phyloP scores from a whole-genome alignment of 1,284 basidiomycete species.

The Gymnopus androsaceus region DNA sequence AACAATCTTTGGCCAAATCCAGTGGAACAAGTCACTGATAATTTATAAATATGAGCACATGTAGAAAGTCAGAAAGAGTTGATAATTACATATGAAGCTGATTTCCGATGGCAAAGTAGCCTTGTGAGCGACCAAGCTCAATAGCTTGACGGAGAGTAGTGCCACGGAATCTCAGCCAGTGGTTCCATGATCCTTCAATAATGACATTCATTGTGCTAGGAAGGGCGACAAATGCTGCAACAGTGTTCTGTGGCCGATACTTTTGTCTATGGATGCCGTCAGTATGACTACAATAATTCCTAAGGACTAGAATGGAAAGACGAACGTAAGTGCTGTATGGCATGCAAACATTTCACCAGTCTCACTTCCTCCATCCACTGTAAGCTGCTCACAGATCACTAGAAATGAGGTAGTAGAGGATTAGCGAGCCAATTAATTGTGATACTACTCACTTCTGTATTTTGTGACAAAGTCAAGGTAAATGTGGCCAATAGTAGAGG shows the following conservation, averaged over 20 bases:
- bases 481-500: conserved; percentile 14
- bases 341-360: conserved; percentile 2
- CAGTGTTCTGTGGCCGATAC: background rate
- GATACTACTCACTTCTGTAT: background rate
- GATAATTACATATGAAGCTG: background rate
- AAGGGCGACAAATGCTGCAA: background rate
- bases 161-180: background rate
- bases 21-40: conserved; percentile 10
- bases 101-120: background rate
- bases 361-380: conserved; percentile 3
- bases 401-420: background rate
- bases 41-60: background rate
- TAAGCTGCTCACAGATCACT: background rate
- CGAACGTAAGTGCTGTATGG: background rate
- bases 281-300: too few relatives aligned
- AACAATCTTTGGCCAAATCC: conserved; percentile 16
- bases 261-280: background rate
- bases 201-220: background rate
- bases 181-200: conserved; percentile 1
- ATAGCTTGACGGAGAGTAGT: background rate
- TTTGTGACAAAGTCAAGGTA: conserved; percentile 14
- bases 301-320: background rate
- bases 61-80: background rate
- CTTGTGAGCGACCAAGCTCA: background rate
- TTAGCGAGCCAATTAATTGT: background rate